Base-by-base conservation (phyloP, 129 eudicot species). In the Scalesia atractyloides region DNA sequence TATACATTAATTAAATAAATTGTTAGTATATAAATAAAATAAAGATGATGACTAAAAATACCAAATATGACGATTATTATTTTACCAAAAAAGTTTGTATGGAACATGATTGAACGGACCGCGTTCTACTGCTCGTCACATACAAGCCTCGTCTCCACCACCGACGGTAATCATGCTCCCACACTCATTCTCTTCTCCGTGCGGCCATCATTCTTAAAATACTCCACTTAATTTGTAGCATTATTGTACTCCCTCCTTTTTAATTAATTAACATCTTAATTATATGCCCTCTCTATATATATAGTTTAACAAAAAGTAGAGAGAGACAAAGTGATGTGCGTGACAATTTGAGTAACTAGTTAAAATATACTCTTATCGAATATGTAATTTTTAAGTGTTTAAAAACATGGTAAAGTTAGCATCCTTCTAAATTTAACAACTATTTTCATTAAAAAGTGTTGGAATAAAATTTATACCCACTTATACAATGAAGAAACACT, bases 131-230 rank as follows among this genome's bases (percentile, higher is more conserved):
- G 82, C 47, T 85, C 93, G 85, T 90, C 77, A 75, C 75, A 65
- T 18, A 76, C 81, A 90, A 84, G 86, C 69, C 70, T 84, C 83
- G 16, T 36, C 79, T 74, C 89, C 92, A 90, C 93, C 82, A 87
- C 96, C 96, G 93, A 87, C 96, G 79, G 59, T 80, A 82, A 87
- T 90, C 85, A 90, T 87, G 74, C 73, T 34, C 7, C 68, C 67
- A 52, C 65, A 39, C 63, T 74, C 26, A n/a, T 37, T 37, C 53
- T 70, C 64, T 74, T 79, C 87, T 76, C 82, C 82, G 82, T 77
- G 76, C 82, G 76, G 57, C 66, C 68, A 69, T 75, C 46, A 19
- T 64, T 74, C 72, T 46, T 74, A 30, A 30, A 49, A 51, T 74
- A 74, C 41, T 64, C 68, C 68, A 9, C 44, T 49, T 49, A 14